phyloP scores from a whole-genome alignment of 805 yeast genomes.

The Saccharomycopsis schoenii region DNA sequence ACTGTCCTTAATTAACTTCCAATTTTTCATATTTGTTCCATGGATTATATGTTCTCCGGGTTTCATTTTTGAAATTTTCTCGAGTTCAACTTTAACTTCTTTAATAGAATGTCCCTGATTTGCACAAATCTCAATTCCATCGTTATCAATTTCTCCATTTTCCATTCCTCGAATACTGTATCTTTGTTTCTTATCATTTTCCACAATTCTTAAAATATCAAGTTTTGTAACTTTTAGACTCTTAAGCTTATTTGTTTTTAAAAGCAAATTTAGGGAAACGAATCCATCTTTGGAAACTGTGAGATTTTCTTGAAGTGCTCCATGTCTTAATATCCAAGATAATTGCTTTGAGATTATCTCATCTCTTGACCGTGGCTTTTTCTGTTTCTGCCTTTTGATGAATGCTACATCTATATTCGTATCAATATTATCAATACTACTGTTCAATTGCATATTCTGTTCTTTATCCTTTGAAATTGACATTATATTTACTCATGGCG shows the following conservation, averaged over 20 bases:
- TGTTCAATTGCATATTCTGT: not conserved
- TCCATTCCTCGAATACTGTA: slow-evolving; percentile 31
- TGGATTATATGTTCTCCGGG: slow-evolving; percentile 57
- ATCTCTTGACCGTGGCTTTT: slow-evolving; percentile 31
- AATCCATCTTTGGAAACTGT: slow-evolving; percentile 61
- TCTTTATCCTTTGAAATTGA: no score
- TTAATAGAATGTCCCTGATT: slow-evolving; percentile 83
- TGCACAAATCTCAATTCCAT: slow-evolving; percentile 50
- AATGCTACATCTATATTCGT: not conserved
- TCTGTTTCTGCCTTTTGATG: not conserved
- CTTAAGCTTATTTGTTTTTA: slow-evolving; percentile 50
- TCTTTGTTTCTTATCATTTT: slow-evolving; percentile 58
- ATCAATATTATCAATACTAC: not conserved
- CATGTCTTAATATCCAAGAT: slow-evolving; percentile 76
- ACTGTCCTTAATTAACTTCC: slow-evolving; percentile 36
- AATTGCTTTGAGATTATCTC: slow-evolving; percentile 60
- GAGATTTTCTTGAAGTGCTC: slow-evolving; percentile 61
- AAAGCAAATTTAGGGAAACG: slow-evolving; percentile 41
- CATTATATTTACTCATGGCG: no score
- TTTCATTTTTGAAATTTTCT: slow-evolving; percentile 26
- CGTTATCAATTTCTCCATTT: not conserved
- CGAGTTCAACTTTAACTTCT: slow-evolving; percentile 33
- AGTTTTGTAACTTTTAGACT: slow-evolving; percentile 42
- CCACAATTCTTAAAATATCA: slow-evolving; percentile 55
- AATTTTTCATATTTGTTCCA: slow-evolving; percentile 55